Percentiles rank a stretch among this genome's conserved stretches.
Evolutionary conservation across 495 filamentous ascomycete genomes (phyloP).

Genomic region (Lepraria neglecta): DNA sequence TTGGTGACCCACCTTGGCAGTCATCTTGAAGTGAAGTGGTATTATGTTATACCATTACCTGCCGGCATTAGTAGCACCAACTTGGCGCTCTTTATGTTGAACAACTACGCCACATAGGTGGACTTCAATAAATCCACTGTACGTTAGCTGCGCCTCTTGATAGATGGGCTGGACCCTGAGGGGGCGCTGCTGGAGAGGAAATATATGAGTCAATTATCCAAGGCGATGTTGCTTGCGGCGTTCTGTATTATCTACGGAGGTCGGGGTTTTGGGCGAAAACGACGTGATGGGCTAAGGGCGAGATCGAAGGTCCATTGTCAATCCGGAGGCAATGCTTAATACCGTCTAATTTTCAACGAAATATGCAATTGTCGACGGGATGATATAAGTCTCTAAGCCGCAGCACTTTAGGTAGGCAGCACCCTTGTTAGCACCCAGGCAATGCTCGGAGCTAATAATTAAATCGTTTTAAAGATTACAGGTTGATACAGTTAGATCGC

Average conservation of each 20-base stretch:
- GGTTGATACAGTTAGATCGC: too few species aligned
- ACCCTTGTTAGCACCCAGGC: too few species aligned
- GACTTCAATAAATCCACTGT: conserved; percentile 24
- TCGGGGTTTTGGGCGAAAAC: too few species aligned
- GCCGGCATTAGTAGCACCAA: conserved; percentile 14
- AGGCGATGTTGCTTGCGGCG: background rate
- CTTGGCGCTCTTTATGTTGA: conserved; percentile 8
- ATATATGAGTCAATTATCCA: background rate
- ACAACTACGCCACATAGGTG: background rate
- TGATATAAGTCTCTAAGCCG: too few species aligned
- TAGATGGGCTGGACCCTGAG: background rate
- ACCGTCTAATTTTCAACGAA: too few species aligned
- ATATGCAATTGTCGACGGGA: too few species aligned
- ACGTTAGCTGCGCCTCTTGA: background rate
- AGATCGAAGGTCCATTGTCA: too few species aligned
- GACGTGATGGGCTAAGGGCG: too few species aligned
- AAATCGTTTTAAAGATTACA: too few species aligned
- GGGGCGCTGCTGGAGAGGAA: background rate
- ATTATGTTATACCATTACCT: conserved; percentile 13
- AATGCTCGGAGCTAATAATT: too few species aligned
- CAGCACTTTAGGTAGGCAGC: too few species aligned
- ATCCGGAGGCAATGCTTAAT: too few species aligned
- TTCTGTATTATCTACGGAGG: background rate
- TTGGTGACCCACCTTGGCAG: conserved; percentile 19
- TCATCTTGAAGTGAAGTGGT: conserved; percentile 14